Base-by-base conservation (phyloP, 352 stramenopile genomes). In the Globisporangium takayamanum region DNA sequence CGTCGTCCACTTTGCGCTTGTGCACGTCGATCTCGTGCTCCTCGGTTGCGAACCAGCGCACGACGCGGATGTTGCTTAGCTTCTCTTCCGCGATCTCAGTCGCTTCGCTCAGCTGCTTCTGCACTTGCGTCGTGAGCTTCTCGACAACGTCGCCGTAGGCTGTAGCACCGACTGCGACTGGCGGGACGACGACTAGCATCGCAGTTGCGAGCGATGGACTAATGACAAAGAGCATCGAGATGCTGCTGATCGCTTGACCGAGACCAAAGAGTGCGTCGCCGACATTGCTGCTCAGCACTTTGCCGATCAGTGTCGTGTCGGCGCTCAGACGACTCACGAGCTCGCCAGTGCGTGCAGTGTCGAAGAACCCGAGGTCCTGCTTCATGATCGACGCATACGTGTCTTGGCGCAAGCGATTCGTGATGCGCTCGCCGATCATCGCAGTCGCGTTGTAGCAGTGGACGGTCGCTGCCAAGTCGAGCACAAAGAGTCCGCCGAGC, bases 11-110 rank as follows among this genome's bases (percentile, higher is more conserved):
- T 48, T 88, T 89, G 36, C 63, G 22, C 5, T 69, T 58, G 66
- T 94, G 72, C 3, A 73, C 66, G 11, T 78, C 61, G 30, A 87
- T 69, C 62, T 97, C 88, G 33, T 89, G 62, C 0, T 72, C 49
- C 61, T 97, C 88, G 59, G 87, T 89, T 0, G 84, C 78, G 56
- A 96, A 97, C 84, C 85, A 92, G 1, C 94, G 82, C 49, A 98
- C 95, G 37, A 96, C 96, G 53, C 90, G 88, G 46, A 98, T 88
- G 36, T 97, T 94, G 54, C 76, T 78, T 20, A 98, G 74, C 44
- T 96, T 94, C 65, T 98, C 91, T 64, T 98, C 93, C 0, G 92
- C 94, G 50, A 98, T 80, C 55, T 92, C 81, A 0, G 92, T 97
- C 3, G 92, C 91, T 59, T 94, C 73, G 58, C 88, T 96, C 42